phyloP scores from a whole-genome alignment of 2,329 filamentous ascomycete species.

The Colletotrichum sp. region DNA sequence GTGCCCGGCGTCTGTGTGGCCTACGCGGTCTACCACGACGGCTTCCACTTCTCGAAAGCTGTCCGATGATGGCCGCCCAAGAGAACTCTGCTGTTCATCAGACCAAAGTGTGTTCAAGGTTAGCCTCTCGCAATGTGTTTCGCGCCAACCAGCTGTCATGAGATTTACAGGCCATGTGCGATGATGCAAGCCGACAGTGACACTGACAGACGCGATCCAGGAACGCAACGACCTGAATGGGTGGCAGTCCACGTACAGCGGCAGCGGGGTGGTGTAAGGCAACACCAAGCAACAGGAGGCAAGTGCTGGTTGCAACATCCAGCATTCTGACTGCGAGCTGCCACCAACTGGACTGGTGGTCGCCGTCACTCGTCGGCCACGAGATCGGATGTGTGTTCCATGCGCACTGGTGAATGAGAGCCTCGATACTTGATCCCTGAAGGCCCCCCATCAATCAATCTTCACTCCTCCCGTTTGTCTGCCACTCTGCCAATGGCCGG shows the following conservation, averaged over 20 bases:
- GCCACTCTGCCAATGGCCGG: neutral
- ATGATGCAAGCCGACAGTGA: neutral
- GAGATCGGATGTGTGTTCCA: too few species aligned
- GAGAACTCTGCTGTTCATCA: neutral
- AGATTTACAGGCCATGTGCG: neutral
- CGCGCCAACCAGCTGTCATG: neutral
- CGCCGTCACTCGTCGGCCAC: neutral
- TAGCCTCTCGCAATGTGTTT: neutral
- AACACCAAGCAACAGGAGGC: neutral
- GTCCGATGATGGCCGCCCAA: neutral
- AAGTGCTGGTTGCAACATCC: neutral
- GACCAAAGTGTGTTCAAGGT: neutral
- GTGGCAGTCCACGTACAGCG: neutral
- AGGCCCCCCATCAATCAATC: neutral
- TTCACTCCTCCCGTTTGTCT: neutral
- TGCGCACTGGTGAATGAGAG: neutral
- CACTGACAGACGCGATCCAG: neutral
- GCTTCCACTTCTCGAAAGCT: neutral
- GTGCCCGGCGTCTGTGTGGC: neutral
- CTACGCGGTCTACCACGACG: neutral
- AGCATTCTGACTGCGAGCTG: neutral
- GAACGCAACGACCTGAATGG: neutral
- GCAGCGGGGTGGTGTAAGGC: neutral
- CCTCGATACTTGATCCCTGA: conserved; percentile 10
- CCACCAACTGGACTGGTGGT: too few species aligned